Base-by-base conservation (phyloP, 1,139 yeast species). In the Scheffersomyces illinoinensis region DNA sequence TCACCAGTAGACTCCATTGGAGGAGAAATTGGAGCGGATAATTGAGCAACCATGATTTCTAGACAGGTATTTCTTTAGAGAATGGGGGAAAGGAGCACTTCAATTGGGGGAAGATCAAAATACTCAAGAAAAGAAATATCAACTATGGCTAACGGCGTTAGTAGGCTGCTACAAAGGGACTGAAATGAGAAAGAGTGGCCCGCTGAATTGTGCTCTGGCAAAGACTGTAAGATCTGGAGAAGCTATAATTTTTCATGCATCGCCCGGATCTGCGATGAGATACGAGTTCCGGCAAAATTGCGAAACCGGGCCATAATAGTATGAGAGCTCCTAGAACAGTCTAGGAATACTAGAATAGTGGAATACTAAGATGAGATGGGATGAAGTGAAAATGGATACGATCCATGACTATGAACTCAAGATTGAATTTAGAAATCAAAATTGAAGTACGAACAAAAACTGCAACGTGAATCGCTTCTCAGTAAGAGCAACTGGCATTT, bases 1-100 rank as follows among this genome's bases (percentile, higher is more conserved):
- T 91, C 92, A 68, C 91, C 90, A 62, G 89, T 85, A 59, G 91
- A 82, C 72, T 88, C 89, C 87, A 91, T 85, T 66, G 97, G 96
- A 60, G 97, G 97, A 68, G 95, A 83, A 72, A 92, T 90, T 61
- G 97, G 97, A 69, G 85, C 85, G 65, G 90, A 85, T 61, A 75
- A 67, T 56, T 60, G 62, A 33, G 43, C 43, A 57, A 67, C 68
- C 73, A 71, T 70, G 62, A 62, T 64, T 51, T 54, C 43, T 24
- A 24, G 20, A 54, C n/a, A 47, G 21, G n/a, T 43, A 48, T 20
- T 20, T 49, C 20, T 48, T 39, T 12, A 33, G 14, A 33, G 43
- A 33, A 33, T 12, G 53, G 50, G 50, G 48, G 54, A 57, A 56
- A 48, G 52, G 14, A 55, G 65, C 59, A 62, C 55, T 59, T 58